phyloP scores from a whole-genome alignment of 1,284 basidiomycete genomes.

The Golubevia pallescens region DNA sequence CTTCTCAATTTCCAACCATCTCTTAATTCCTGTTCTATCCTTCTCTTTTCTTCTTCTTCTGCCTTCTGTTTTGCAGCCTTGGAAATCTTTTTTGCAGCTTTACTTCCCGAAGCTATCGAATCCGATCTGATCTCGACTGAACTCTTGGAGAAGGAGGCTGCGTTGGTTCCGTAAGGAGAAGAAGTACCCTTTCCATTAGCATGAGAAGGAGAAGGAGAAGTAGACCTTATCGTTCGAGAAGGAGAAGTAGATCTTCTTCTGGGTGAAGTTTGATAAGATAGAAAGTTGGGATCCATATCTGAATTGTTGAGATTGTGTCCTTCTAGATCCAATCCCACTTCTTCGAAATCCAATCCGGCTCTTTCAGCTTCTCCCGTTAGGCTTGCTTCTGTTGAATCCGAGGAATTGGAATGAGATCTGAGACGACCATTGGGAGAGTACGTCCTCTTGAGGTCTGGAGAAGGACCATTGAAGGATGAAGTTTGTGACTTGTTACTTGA shows the following conservation, averaged over 20 bases:
- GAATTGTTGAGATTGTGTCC: not conserved
- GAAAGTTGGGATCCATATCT: not conserved
- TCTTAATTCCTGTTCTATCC: not conserved
- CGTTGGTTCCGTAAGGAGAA: not conserved
- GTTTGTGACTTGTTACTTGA: too few species aligned
- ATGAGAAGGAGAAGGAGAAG: not conserved
- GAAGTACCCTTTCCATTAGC: not conserved
- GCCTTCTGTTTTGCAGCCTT: not conserved
- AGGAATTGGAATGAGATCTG: conserved; percentile 28
- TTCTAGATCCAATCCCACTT: not conserved
- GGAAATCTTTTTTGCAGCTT: not conserved
- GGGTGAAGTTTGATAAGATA: not conserved
- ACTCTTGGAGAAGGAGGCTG: not conserved
- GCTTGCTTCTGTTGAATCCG: conserved; percentile 24
- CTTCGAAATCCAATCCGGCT: not conserved
- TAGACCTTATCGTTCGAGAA: not conserved
- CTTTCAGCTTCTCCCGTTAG: conserved; percentile 4
- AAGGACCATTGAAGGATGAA: not conserved
- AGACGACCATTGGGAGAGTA: too few species aligned
- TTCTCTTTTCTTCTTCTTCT: not conserved
- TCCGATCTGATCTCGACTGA: conserved; percentile 20
- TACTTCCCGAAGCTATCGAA: conserved; percentile 11
- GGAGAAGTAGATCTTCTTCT: not conserved
- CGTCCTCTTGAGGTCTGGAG: too few species aligned
- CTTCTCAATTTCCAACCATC: not conserved